Conservation (phyloP, 2,329 filamentous ascomycete species). For the Talaromyces sp. region DNA sequence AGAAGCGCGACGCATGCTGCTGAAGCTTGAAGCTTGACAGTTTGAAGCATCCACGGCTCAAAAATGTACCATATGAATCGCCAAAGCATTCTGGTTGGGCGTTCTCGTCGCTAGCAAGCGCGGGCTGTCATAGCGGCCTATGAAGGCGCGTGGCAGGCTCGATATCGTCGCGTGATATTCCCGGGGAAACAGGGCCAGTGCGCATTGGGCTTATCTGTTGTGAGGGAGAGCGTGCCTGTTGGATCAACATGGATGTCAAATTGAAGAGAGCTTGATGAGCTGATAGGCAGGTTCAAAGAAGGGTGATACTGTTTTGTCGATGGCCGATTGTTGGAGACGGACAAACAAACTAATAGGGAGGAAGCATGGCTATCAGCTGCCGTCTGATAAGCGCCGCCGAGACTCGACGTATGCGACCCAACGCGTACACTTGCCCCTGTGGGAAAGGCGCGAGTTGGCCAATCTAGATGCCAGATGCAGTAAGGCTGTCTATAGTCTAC, state of each 20-base stretch:
- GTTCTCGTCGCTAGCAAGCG: background rate
- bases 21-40: background rate
- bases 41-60: background rate
- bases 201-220: background rate
- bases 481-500: background rate
- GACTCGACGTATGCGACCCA: background rate
- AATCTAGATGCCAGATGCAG: slow-evolving; percentile 6
- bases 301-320: background rate
- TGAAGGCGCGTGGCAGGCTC: background rate
- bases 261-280: background rate
- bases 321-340: background rate
- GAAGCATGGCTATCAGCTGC: background rate
- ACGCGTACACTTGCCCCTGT: slow-evolving; percentile 20
- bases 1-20: background rate
- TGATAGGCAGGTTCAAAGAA: background rate
- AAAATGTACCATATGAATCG: background rate
- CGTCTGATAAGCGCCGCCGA: background rate
- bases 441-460: slow-evolving; percentile 13
- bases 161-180: background rate
- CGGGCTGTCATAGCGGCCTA: background rate
- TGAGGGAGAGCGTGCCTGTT: background rate
- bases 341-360: background rate
- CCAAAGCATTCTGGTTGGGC: background rate
- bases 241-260: background rate
- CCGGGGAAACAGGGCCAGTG: background rate